phyloP scores from a whole-genome alignment of 2,329 filamentous ascomycete species.

The Fusarium luffae region DNA sequence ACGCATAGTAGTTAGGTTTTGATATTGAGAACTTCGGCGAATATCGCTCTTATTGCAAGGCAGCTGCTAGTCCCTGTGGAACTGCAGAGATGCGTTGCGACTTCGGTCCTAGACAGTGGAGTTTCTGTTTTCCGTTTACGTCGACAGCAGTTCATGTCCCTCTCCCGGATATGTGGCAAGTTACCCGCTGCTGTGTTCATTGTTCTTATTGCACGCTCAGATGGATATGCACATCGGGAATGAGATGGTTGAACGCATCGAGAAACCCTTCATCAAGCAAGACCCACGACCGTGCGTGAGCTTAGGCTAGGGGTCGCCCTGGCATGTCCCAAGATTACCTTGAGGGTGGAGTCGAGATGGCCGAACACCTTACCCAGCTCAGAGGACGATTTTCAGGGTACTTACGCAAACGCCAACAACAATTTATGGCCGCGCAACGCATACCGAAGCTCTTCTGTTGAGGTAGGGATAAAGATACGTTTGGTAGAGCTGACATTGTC shows the following conservation, averaged over 20 bases:
- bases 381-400: constrained; percentile 35
- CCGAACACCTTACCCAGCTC: constrained; percentile 41
- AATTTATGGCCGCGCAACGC: constrained; percentile 1
- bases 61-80: not conserved
- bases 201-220: constrained; percentile 4
- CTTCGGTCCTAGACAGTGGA: constrained; percentile 26
- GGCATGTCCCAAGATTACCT: constrained; percentile 33
- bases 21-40: not conserved
- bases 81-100: constrained; percentile 23
- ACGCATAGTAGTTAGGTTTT: not conserved
- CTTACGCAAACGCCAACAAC: constrained; percentile 14
- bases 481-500: constrained; percentile 7
- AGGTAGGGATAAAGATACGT: constrained; percentile 6
- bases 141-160: constrained; percentile 10
- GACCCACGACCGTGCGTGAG: constrained; percentile 40
- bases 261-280: constrained; percentile 34
- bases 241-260: constrained; percentile 32
- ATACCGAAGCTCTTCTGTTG: not conserved
- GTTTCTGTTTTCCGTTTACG: constrained; percentile 4
- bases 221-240: constrained; percentile 26
- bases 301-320: constrained; percentile 37
- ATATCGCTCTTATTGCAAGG: not conserved
- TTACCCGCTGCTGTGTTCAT: constrained; percentile 12
- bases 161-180: constrained; percentile 18
- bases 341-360: constrained; percentile 41